Percentiles rank a stretch among this genome's conserved stretches.
These are phyloP conservation scores for Populus tomentosa DNA, from an alignment of 441 rosid species.

Conservation along the genomic window DNA sequence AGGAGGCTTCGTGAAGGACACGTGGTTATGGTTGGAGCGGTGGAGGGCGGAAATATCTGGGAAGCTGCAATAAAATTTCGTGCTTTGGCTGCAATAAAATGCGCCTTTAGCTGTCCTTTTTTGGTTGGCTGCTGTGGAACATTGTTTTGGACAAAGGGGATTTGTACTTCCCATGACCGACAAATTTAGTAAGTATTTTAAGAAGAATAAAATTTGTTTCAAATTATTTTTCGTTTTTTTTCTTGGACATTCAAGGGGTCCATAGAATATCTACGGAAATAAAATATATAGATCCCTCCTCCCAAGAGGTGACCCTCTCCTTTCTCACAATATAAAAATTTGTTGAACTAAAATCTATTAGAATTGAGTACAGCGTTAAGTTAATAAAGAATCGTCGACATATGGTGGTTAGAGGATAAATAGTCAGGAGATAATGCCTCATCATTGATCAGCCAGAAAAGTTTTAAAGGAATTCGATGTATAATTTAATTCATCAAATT, in stretches of 20 bases:
- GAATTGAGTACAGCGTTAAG: background rate
- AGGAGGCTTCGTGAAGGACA: slow-evolving; percentile 37
- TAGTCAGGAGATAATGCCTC: background rate
- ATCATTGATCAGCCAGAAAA: background rate
- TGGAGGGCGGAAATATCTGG: background rate
- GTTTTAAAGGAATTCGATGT: too few relatives aligned
- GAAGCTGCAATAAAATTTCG: background rate
- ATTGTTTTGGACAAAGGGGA: background rate
- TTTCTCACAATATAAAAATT: too few relatives aligned
- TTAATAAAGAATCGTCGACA: background rate
- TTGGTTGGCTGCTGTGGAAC: background rate
- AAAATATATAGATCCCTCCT: too few relatives aligned
- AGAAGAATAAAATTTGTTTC: too few relatives aligned
- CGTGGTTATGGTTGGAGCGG: slow-evolving; percentile 28
- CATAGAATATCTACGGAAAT: too few relatives aligned
- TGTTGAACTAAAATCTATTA: background rate
- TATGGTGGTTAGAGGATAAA: background rate
- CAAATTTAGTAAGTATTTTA: too few relatives aligned
- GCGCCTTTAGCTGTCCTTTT: background rate
- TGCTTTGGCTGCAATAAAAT: background rate
- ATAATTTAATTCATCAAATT: too few relatives aligned
- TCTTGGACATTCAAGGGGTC: too few relatives aligned
- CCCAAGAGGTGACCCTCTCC: too few relatives aligned
- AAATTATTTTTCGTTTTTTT: too few relatives aligned
- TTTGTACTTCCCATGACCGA: background rate